A percentile compares a stretch with the other conserved stretches of the same genome.
phyloP scores from a whole-genome alignment of 1,284 basidiomycete genomes.

The Sporisorium iseilematis-ciliati region DNA sequence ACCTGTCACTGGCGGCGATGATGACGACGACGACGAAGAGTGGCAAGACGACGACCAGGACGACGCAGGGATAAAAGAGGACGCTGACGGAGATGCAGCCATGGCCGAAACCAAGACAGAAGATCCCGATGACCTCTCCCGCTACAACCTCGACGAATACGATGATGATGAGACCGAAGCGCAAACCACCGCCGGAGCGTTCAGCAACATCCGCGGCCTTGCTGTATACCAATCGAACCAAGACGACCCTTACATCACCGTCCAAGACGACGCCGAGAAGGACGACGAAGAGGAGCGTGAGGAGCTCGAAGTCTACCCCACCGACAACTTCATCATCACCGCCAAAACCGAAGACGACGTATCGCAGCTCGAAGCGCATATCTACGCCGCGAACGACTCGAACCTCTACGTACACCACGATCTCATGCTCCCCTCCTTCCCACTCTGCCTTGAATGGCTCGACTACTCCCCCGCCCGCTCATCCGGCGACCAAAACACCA shows the following conservation, averaged over 20 bases:
- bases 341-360: conserved; percentile 98
- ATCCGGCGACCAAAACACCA: conserved; percentile 38
- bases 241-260: conserved; percentile 96
- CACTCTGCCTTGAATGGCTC: conserved; percentile 98
- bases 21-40: conserved; percentile 50
- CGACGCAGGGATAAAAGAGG: conserved; percentile 73
- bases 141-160: conserved; percentile 94
- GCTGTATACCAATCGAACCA: conserved; percentile 90
- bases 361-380: conserved; percentile 82
- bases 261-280: conserved; percentile 79
- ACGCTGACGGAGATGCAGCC: conserved; percentile 75
- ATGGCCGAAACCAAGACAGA: conserved; percentile 39
- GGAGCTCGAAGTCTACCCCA: conserved; percentile 88
- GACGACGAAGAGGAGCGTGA: conserved; percentile 84
- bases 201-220: conserved; percentile 95
- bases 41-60: conserved; percentile 51
- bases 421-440: conserved; percentile 95
- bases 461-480: conserved; percentile 81
- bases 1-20: conserved; percentile 36
- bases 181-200: conserved; percentile 76
- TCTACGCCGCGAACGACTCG: conserved; percentile 65
- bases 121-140: conserved; percentile 82
- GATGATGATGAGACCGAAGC: conserved; percentile 76
- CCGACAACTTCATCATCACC: conserved; percentile 90
- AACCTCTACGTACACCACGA: conserved; percentile 98